Evolutionary conservation across 2,329 filamentous ascomycete genomes (phyloP), one percentile per base, ranked within the genome.

Genomic region (Chalara sp.): DNA sequence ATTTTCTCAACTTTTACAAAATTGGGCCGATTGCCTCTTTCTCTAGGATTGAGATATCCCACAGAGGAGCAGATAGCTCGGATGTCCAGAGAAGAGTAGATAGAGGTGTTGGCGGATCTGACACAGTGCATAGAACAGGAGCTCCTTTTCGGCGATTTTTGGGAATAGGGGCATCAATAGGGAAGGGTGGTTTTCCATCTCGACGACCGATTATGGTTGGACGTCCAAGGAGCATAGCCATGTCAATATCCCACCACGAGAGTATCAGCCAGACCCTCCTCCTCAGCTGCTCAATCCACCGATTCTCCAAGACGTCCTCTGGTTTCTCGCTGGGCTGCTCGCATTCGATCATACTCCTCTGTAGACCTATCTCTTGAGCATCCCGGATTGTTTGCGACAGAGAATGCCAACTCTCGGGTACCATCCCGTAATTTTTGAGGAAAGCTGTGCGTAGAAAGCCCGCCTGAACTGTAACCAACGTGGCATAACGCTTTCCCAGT

Each of bases 341-440:
- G 46, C 72, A 72, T 0, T 76, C 76, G 55, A 75, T 65, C 35
- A 67, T 70, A 54, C 79, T 74, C 10, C 75, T 71, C 56, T 84
- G 66, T 58, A 84, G 67, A 10, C 80, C 81, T 40, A 84, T 73
- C 57, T 83, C 80, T 60, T 84, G 80, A 0, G 79, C 81, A 60
- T 84, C 80, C 40, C 78, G 70, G 50, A 84, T 81, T 0, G 77
- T 75, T 28, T 73, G 70, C 1, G 77, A 76, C 32, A 84, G 56
- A 4, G 58, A 60, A 53, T 69, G 67, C 67, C 67, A 69, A 44
- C 61, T 71, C 57, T 83, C 81, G 0, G 78, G 78, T 11, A 83
- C 76, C 59, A 78, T 72, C 8, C 76, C 80, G 6, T 72, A 75
- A 57, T 78, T 81, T 63, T 84, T 84, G 40, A 82, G 66, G 53